Conservation (phyloP, 2,329 filamentous ascomycete species). For the Alternaria longipes region DNA sequence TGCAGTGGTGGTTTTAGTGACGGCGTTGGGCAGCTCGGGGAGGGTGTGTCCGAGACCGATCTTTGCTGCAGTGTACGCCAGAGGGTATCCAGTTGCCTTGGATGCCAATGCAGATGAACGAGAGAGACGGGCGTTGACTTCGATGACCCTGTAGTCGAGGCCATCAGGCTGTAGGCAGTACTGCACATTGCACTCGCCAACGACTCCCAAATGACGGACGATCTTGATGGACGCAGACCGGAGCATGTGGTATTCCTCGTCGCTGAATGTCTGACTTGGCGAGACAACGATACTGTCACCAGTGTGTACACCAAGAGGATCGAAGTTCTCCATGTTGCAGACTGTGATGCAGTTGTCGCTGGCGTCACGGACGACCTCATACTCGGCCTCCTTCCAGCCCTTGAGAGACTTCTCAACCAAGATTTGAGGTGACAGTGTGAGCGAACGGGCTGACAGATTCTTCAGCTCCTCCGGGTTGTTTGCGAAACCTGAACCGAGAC, state of each 20-base stretch:
- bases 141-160: conserved; percentile 97
- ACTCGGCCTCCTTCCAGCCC: conserved; percentile 99
- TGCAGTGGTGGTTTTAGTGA: conserved; percentile 97
- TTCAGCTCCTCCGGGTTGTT: conserved; percentile 92
- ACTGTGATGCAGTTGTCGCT: conserved; percentile 99
- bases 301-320: conserved; percentile 95
- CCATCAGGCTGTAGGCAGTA: conserved; percentile 97
- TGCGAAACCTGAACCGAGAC: conserved; percentile 95
- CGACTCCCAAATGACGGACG: conserved; percentile 93
- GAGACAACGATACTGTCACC: conserved; percentile 99
- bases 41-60: conserved; percentile 96
- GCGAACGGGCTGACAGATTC: conserved; percentile 89
- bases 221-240: conserved; percentile 98
- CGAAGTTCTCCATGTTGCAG: conserved; percentile 99
- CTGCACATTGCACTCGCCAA: conserved; percentile 98
- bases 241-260: conserved; percentile 99
- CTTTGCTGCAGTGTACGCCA: conserved; percentile 97
- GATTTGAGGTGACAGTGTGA: conserved; percentile 95
- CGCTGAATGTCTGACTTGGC: conserved; percentile 93
- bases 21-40: conserved; percentile 94
- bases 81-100: conserved; percentile 96
- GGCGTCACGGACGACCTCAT: conserved; percentile 96
- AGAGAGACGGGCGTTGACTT: conserved; percentile 98
- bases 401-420: conserved; percentile 98
- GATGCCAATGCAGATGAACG: conserved; percentile 96